phyloP scores from a whole-genome alignment of 202 grass and related monocot genomes.

The Eragrostis tef region DNA sequence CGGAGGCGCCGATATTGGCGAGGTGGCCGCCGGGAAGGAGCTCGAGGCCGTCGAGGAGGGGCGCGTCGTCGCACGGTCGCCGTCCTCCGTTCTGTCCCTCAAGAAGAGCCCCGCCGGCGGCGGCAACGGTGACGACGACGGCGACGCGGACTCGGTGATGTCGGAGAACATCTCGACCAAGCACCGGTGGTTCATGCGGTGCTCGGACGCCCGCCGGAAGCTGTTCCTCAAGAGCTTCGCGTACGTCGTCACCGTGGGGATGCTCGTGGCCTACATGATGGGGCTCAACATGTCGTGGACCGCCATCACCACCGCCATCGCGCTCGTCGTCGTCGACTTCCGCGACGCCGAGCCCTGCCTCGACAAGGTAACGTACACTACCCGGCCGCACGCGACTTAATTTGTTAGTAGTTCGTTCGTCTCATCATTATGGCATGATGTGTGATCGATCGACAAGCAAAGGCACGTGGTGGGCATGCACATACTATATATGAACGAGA shows the following conservation, averaged over 20 bases:
- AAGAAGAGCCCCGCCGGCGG: constrained; percentile 51
- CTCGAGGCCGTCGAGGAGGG: constrained; percentile 62
- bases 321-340: constrained; percentile 88
- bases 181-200: constrained; percentile 72
- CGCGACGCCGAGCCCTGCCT: constrained; percentile 78
- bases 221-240: constrained; percentile 75
- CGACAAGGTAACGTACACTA: constrained; percentile 56
- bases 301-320: constrained; percentile 83
- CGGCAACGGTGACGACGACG: background rate
- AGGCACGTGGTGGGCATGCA: constrained; percentile 29
- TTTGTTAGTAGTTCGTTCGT: background rate
- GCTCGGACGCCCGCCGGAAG: constrained; percentile 58
- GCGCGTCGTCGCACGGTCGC: constrained; percentile 18
- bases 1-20: constrained; percentile 19
- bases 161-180: constrained; percentile 48
- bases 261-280: constrained; percentile 82
- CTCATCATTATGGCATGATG: background rate
- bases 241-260: constrained; percentile 78
- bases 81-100: constrained; percentile 54
- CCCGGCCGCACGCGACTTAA: background rate
- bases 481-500: background rate
- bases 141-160: constrained; percentile 45
- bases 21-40: constrained; percentile 25
- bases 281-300: constrained; percentile 98
- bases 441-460: background rate